These are phyloP conservation scores for Thelonectria discophora DNA, from an alignment of 2,329 filamentous ascomycete genomes.

Conservation along the genomic window DNA sequence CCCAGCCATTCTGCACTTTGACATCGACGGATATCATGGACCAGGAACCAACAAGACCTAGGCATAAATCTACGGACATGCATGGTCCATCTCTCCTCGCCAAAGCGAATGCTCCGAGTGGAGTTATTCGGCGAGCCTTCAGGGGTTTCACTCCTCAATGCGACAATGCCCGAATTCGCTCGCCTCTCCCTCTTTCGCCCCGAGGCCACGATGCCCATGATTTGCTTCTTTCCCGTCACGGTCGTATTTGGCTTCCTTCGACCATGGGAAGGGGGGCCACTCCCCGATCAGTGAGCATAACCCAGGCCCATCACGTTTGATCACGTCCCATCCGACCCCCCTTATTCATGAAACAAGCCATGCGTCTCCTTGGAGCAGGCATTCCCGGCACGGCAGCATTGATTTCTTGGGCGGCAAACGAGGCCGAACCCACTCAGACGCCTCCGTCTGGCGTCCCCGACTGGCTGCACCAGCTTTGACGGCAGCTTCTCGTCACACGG, in stretches of 20 bases:
- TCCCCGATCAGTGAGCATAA: slow-evolving; percentile 21
- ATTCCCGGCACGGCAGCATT: slow-evolving; percentile 32
- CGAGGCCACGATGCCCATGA: slow-evolving; percentile 25
- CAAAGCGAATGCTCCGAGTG: slow-evolving; percentile 12
- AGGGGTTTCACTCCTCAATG: slow-evolving; percentile 13
- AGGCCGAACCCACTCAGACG: slow-evolving; percentile 29
- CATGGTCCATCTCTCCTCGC: neutral
- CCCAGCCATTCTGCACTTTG: slow-evolving; percentile 11
- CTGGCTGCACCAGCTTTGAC: slow-evolving; percentile 22
- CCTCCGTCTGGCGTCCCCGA: slow-evolving; percentile 28
- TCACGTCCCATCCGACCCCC: slow-evolving; percentile 30
- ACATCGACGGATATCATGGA: neutral
- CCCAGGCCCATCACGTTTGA: slow-evolving; percentile 25
- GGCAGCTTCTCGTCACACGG: slow-evolving; percentile 25
- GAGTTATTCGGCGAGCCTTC: slow-evolving; percentile 3
- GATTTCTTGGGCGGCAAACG: slow-evolving; percentile 27
- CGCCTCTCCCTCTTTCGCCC: slow-evolving; percentile 15
- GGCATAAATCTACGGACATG: neutral
- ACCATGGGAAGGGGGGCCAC: slow-evolving; percentile 8
- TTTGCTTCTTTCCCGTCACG: slow-evolving; percentile 15
- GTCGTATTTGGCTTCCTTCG: slow-evolving; percentile 16
- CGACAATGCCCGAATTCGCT: neutral
- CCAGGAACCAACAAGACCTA: slow-evolving; percentile 9
- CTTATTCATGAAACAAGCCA: slow-evolving; percentile 39
- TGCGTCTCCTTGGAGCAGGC: slow-evolving; percentile 29